phyloP scores from a whole-genome alignment of 176 grass and related monocot species.

The Elymus sibiricus region DNA sequence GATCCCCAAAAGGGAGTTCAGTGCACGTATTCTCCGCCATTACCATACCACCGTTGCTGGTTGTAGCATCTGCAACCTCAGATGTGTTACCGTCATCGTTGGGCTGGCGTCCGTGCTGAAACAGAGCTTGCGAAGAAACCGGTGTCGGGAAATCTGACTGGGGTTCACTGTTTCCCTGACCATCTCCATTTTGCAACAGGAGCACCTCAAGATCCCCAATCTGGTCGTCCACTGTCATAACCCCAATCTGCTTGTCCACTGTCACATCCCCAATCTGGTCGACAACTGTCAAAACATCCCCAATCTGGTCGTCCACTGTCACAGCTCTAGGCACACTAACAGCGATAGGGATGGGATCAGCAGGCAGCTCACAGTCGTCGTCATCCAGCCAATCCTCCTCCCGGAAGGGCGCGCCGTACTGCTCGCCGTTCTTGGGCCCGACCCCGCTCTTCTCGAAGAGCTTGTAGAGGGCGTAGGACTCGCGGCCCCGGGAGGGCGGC shows the following conservation, averaged over 20 bases:
- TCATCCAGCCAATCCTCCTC: slow-evolving; percentile 90
- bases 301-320: neutral
- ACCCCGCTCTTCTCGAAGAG: slow-evolving; percentile 89
- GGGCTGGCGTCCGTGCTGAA: neutral
- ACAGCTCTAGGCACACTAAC: neutral
- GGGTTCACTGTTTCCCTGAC: neutral
- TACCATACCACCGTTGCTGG: neutral
- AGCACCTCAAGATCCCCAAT: slow-evolving; percentile 49
- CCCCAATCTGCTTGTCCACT: neutral
- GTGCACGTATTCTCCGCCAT: neutral
- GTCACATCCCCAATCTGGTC: neutral
- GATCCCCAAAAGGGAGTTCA: slow-evolving; percentile 48
- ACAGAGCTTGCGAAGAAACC: neutral
- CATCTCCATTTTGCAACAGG: slow-evolving; percentile 33
- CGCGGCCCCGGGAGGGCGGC: slow-evolving; percentile 20
- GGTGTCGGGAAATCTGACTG: neutral
- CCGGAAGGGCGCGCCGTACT: slow-evolving; percentile 86
- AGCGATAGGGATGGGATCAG: neutral
- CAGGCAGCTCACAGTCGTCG: neutral
- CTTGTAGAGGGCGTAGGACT: slow-evolving; percentile 89
- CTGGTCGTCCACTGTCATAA: neutral
- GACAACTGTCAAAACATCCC: neutral
- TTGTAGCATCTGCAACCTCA: neutral
- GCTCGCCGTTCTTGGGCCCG: slow-evolving; percentile 94
- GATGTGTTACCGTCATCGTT: neutral